phyloP scores from a whole-genome alignment of 192 early-diverging fungal genomes.

The Coemansia furcata region DNA sequence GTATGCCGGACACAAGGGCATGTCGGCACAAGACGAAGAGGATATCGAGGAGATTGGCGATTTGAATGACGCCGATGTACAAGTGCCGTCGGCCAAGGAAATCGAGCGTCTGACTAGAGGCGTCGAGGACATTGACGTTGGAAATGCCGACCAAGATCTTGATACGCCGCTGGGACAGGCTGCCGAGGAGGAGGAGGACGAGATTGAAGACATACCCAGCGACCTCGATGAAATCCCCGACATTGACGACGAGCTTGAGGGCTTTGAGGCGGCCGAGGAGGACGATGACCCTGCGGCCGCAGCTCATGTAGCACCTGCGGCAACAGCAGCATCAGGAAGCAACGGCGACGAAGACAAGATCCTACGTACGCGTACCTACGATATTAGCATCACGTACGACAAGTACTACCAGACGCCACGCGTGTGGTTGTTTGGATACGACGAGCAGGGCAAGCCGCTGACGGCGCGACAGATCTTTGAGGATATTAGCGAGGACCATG shows the following conservation, averaged over 20 bases:
- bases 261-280: conserved; percentile 63
- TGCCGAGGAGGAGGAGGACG: conserved; percentile 48
- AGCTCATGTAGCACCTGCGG: background rate
- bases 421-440: conserved; percentile 97
- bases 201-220: conserved; percentile 70
- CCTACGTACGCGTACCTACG: conserved; percentile 90
- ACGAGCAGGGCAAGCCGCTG: conserved; percentile 79
- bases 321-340: background rate
- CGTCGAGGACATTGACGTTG: conserved; percentile 61
- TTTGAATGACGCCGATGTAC: conserved; percentile 33
- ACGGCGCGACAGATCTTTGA: conserved; percentile 91
- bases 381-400: conserved; percentile 99
- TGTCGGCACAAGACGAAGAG: conserved; percentile 41
- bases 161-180: conserved; percentile 49
- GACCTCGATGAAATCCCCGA: conserved; percentile 92
- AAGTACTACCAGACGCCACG: conserved; percentile 99
- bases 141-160: conserved; percentile 40
- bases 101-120: conserved; percentile 63
- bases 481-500: conserved; percentile 98
- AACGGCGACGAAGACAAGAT: conserved; percentile 69
- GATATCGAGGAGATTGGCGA: conserved; percentile 61
- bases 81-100: conserved; percentile 47
- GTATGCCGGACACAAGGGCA: conserved; percentile 58
- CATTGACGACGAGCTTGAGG: conserved; percentile 72
- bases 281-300: conserved; percentile 66